A percentile compares a stretch with the other conserved stretches of the same genome.
Evolutionary conservation across 352 stramenopile species (phyloP).

Genomic region (Phytophthora kernoviae): DNA sequence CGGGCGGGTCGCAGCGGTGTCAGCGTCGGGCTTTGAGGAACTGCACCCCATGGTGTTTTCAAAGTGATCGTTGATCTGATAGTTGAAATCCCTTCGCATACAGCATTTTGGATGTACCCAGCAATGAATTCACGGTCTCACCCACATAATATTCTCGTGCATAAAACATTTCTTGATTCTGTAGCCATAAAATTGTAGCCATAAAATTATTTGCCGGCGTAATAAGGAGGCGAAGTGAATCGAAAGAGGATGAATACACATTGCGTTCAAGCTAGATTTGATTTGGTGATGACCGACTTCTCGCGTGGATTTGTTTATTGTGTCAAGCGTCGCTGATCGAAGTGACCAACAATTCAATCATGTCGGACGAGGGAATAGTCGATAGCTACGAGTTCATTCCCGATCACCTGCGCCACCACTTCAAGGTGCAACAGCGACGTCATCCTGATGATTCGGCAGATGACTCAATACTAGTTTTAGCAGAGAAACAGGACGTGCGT

Average conservation of each 20-base stretch:
- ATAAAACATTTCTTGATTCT: too few species aligned
- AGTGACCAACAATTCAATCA: too few species aligned
- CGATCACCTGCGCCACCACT: conserved; percentile 53
- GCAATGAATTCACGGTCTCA: not conserved
- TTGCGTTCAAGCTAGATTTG: too few species aligned
- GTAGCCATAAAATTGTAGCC: too few species aligned
- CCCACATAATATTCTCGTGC: too few species aligned
- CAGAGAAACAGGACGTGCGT: conserved; percentile 31
- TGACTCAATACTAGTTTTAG: not conserved
- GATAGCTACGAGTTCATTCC: conserved; percentile 52
- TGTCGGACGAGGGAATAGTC: conserved; percentile 4
- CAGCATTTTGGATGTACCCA: not conserved
- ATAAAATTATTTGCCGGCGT: too few species aligned
- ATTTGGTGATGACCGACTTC: too few species aligned
- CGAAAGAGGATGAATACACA: not conserved
- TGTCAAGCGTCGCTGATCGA: conserved; percentile 20
- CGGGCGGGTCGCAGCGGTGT: not conserved
- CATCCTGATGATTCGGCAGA: not conserved
- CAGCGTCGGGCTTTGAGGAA: not conserved
- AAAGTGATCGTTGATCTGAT: not conserved
- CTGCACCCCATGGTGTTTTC: not conserved
- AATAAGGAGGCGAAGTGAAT: too few species aligned
- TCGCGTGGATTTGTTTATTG: too few species aligned
- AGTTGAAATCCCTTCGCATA: not conserved
- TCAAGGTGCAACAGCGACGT: conserved; percentile 29